Percentiles rank a stretch among this genome's conserved stretches.
phyloP scores from a whole-genome alignment of 257 asterid genomes.

The Sherardia arvensis region DNA sequence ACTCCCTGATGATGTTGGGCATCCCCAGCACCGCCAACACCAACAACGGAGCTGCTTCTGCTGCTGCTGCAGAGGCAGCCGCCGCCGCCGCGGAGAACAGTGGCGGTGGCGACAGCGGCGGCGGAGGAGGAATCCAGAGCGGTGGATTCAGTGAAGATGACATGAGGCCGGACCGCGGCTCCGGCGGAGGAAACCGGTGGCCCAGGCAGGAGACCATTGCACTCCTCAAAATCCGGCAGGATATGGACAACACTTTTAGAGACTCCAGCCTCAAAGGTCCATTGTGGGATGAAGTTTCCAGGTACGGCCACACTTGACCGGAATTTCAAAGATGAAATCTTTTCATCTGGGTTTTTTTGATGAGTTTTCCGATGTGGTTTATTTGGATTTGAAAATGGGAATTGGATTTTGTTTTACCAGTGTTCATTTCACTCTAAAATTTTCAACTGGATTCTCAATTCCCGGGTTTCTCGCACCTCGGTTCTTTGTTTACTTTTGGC shows the following conservation, averaged over 20 bases:
- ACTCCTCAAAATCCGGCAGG: constrained; percentile 71
- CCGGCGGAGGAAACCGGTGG: constrained; percentile 76
- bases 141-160: constrained; percentile 33
- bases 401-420: constrained; percentile 13
- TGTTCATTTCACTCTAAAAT: constrained; percentile 32
- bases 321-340: constrained; percentile 17
- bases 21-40: not conserved
- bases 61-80: constrained; percentile 18
- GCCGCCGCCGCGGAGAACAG: constrained; percentile 24
- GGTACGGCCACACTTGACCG: constrained; percentile 23
- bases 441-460: constrained; percentile 36
- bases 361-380: constrained; percentile 13
- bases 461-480: constrained; percentile 38
- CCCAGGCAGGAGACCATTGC: constrained; percentile 92
- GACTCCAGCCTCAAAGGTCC: constrained; percentile 95
- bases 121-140: constrained; percentile 15
- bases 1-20: constrained; percentile 38
- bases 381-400: constrained; percentile 12
- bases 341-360: constrained; percentile 21
- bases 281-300: constrained; percentile 94
- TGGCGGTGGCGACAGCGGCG: constrained; percentile 68
- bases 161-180: constrained; percentile 47
- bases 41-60: not conserved
- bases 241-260: constrained; percentile 70
- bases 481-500: constrained; percentile 38